Evolutionary conservation across 805 yeast species (phyloP).

Genomic region (Monosporozyma servazzii): DNA sequence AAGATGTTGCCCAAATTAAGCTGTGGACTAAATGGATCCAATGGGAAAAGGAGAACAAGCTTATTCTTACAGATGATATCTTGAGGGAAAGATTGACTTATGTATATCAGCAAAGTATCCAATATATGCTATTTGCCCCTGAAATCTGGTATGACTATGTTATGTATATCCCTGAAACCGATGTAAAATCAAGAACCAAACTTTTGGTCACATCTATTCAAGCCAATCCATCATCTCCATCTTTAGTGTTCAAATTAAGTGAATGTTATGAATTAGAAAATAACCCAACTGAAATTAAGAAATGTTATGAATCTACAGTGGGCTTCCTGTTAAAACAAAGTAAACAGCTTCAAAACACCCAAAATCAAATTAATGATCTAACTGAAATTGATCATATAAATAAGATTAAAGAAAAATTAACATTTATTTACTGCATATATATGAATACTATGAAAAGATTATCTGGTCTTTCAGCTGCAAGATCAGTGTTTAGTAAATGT

Average conservation of each 20-base stretch:
- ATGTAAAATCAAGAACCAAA: constrained; percentile 13
- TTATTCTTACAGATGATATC: constrained; percentile 45
- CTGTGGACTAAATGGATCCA: constrained; percentile 68
- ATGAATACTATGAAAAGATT: constrained; percentile 65
- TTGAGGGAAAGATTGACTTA: constrained; percentile 53
- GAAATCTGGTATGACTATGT: constrained; percentile 34
- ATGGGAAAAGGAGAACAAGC: constrained; percentile 68
- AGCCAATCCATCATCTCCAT: constrained; percentile 62
- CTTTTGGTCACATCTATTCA: constrained; percentile 45
- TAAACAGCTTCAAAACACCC: constrained; percentile 12
- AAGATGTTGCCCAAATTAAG: constrained; percentile 32
- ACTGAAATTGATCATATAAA: constrained; percentile 1
- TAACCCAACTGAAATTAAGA: constrained; percentile 41
- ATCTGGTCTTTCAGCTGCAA: constrained; percentile 61
- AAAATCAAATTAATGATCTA: constrained; percentile 3
- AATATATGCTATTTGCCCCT: constrained; percentile 24
- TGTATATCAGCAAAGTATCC: constrained; percentile 61
- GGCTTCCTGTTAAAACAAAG: constrained; percentile 36
- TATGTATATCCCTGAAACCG: constrained; percentile 21
- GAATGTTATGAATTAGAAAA: constrained; percentile 58
- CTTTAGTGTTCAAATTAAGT: constrained; percentile 57
- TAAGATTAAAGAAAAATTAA: constrained; percentile 30
- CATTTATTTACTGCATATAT: constrained; percentile 57
- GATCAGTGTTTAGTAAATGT: constrained; percentile 60
- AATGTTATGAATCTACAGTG: constrained; percentile 43